Evolutionary conservation across 2,329 filamentous ascomycete species (phyloP).

Genomic region (Scytalidium sp.): DNA sequence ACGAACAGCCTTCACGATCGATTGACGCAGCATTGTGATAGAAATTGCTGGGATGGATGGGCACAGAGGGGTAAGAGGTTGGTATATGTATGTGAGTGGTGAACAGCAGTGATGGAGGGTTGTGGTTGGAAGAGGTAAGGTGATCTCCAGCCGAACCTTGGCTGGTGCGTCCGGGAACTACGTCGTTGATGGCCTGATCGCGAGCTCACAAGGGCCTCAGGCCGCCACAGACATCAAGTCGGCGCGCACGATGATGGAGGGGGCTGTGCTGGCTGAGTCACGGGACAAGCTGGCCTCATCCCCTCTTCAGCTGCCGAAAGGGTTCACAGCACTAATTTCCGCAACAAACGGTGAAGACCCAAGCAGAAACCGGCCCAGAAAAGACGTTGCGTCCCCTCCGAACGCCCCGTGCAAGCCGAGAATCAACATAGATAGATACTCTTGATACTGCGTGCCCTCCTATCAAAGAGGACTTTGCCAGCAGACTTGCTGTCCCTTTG

Average conservation of each 20-base stretch:
- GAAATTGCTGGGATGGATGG: constrained; percentile 13
- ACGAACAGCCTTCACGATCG: constrained; percentile 48
- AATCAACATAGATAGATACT: no score
- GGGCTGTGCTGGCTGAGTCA: not conserved
- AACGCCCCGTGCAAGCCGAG: no score
- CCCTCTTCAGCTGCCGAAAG: not conserved
- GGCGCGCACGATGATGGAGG: no score
- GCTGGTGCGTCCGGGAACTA: not conserved
- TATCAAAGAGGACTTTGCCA: no score
- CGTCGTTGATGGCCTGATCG: not conserved
- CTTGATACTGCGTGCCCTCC: no score
- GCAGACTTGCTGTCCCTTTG: no score
- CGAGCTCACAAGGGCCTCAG: not conserved
- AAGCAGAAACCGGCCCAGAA: no score
- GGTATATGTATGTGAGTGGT: constrained; percentile 10
- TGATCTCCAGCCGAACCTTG: constrained; percentile 15
- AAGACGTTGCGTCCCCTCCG: no score
- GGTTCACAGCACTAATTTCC: no score
- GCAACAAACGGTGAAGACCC: not conserved
- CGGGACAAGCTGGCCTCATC: not conserved
- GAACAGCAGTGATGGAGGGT: constrained; percentile 11
- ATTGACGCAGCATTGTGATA: constrained; percentile 62
- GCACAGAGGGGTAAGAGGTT: constrained; percentile 10
- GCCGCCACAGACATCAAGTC: not conserved
- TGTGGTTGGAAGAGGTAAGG: constrained; percentile 15